Evolutionary conservation across 83 land plant species (phyloP), one percentile per base, ranked within the genome.

Genomic region (Picea abies): DNA sequence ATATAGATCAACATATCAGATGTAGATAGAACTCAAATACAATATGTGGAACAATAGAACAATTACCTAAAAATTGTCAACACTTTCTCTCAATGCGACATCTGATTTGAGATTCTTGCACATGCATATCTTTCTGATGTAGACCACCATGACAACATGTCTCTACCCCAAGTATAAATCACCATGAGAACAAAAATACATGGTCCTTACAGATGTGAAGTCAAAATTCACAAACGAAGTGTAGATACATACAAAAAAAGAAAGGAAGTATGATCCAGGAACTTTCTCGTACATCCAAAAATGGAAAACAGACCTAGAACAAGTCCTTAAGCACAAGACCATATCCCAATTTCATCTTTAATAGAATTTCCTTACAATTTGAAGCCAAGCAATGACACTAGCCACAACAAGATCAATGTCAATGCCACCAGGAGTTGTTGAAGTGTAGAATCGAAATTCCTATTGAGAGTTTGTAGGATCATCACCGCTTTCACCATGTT

Each of bases 401-500:
- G 6, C 56, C 76, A 72, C 22, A 25, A 35, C 26, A 23, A 47
- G 60, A 2, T 29, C 60, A 49, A 49, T 23, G 78, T 44, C 47
- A 32, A 69, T 69, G 39, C 16, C 44, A 69, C 35, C 39, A 41
- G 60, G 32, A 12, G 32, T 22, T 47, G 60, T 10, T 25, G 56
- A 52, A 49, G 5, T 5, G 22, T 19, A 52, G 44, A 49, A 52
- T 23, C 0, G 49, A 3, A 17, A 23, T 6, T 23, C 23, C 61
- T 76, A 76, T 76, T 76, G 60, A 76, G 78, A 76, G 25, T 20
- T 76, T 23, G 78, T 49, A 23, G 78, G 32, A 49, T 9, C 78
- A 47, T 76, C 78, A 49, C 60, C 61, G 17, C 78, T 76, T 56
- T 52, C 78, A 4, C 78, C 78, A 60, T 76, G 78, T 11, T 22